These are phyloP conservation scores for Volutella citrinella DNA, from an alignment of 2,329 filamentous ascomycete species.

Conservation along the genomic window DNA sequence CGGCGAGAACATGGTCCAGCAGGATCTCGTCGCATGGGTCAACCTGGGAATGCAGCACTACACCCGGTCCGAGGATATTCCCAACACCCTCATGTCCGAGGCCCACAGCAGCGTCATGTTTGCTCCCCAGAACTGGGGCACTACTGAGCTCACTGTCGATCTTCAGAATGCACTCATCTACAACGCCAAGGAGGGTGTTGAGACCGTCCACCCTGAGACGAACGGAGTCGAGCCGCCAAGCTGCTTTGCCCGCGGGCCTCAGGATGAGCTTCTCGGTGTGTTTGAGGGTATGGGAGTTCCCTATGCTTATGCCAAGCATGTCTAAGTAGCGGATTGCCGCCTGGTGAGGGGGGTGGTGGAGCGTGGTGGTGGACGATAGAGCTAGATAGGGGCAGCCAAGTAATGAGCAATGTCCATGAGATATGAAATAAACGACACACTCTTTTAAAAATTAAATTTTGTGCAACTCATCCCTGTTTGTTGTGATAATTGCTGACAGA, in stretches of 20 bases:
- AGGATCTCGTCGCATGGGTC: conserved; percentile 41
- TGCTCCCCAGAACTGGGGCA: conserved; percentile 36
- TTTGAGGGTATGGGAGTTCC: too few relatives aligned
- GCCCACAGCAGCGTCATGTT: conserved; percentile 39
- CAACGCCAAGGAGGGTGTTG: conserved; percentile 8
- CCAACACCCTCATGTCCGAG: conserved; percentile 46
- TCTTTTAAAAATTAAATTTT: too few relatives aligned
- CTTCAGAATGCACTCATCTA: conserved; percentile 16
- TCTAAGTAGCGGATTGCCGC: too few relatives aligned
- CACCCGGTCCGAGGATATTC: conserved; percentile 34
- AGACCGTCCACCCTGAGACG: conserved; percentile 8
- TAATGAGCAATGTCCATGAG: too few relatives aligned
- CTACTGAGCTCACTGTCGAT: conserved; percentile 11
- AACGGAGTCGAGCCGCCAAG: conserved; percentile 13
- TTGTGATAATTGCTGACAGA: too few relatives aligned
- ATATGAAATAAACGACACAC: too few relatives aligned
- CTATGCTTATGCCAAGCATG: too few relatives aligned
- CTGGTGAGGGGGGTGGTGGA: too few relatives aligned
- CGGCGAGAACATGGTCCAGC: conserved; percentile 33
- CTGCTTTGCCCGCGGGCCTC: conserved; percentile 8
- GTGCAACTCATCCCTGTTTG: too few relatives aligned
- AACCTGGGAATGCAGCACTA: conserved; percentile 49
- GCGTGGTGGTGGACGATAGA: too few relatives aligned
- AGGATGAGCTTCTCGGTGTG: conserved; percentile 13
- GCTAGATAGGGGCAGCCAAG: too few relatives aligned